Evolutionary conservation across 2,329 filamentous ascomycete species (phyloP).

Genomic region (Cytospora piceae): DNA sequence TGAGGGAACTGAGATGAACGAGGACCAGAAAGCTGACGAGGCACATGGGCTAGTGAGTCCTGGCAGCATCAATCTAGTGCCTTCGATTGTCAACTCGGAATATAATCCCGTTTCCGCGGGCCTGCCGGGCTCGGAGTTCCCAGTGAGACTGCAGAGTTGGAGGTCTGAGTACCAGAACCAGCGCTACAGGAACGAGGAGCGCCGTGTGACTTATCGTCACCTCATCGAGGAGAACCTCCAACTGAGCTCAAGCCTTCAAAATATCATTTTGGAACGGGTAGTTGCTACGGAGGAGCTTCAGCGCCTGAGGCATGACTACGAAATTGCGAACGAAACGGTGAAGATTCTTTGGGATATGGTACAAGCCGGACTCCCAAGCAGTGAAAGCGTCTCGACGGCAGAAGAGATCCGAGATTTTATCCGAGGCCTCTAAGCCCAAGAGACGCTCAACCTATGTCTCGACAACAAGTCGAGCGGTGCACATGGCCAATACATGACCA

Average conservation of each 20-base stretch:
- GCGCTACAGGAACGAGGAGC: not conserved
- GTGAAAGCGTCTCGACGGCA: not conserved
- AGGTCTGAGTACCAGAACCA: not conserved
- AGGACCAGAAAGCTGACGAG: not conserved
- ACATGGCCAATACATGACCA: not conserved
- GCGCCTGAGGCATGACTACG: not conserved
- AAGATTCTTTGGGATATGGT: slow-evolving; percentile 17
- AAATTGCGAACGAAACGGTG: not conserved
- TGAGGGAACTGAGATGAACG: not conserved
- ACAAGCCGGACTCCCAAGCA: not conserved
- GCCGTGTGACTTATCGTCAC: not conserved
- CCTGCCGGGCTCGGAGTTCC: not conserved
- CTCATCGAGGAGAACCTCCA: not conserved
- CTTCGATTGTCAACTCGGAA: not conserved
- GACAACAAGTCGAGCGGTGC: not conserved
- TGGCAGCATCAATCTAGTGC: not conserved
- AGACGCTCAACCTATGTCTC: not conserved
- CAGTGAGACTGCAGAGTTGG: not conserved
- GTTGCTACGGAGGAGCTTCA: slow-evolving; percentile 11
- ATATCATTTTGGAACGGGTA: slow-evolving; percentile 4
- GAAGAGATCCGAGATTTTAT: not conserved
- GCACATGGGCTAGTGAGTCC: not conserved
- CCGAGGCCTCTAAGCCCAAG: not conserved
- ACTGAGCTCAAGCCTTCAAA: not conserved
- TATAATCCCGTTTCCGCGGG: not conserved